A percentile compares a stretch with the other conserved stretches of the same genome.
Conservation (phyloP, 495 filamentous ascomycete genomes). For the Margaritispora aquatica region DNA sequence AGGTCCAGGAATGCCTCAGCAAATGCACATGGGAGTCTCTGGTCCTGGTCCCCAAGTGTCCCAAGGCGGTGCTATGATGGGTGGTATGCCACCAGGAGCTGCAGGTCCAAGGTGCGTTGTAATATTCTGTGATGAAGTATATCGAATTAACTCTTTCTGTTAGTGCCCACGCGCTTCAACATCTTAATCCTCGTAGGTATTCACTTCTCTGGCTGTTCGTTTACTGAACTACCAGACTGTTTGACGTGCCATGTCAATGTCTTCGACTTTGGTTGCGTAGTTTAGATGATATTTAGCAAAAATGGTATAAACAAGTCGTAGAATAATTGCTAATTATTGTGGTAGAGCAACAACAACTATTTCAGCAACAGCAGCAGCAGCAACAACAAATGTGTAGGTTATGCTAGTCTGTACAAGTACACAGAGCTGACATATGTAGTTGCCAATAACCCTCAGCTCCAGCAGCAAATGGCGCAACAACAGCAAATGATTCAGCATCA, state of each 20-base stretch:
- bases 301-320: not conserved
- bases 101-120: slow-evolving; percentile 51
- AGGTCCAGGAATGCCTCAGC: slow-evolving; percentile 62
- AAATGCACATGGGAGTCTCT: slow-evolving; percentile 80
- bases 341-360: slow-evolving; percentile 35
- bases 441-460: slow-evolving; percentile 20
- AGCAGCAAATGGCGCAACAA: slow-evolving; percentile 19
- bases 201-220: not conserved
- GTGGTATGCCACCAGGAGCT: slow-evolving; percentile 69
- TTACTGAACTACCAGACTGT: not conserved
- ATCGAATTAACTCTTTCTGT: not conserved
- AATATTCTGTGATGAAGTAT: not conserved
- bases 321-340: not conserved
- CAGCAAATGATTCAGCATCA: slow-evolving; percentile 29
- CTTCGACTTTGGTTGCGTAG: not conserved
- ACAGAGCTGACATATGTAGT: slow-evolving; percentile 20
- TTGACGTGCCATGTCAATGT: not conserved
- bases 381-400: too few relatives aligned
- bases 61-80: slow-evolving; percentile 67
- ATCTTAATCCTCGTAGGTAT: slow-evolving; percentile 53
- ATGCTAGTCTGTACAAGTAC: too few relatives aligned
- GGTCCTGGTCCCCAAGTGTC: slow-evolving; percentile 73
- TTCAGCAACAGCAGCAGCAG: slow-evolving; percentile 23
- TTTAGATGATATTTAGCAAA: too few relatives aligned
- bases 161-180: slow-evolving; percentile 65